Conservation (phyloP, 805 yeast genomes). For the Metschnikowia koreensis region DNA sequence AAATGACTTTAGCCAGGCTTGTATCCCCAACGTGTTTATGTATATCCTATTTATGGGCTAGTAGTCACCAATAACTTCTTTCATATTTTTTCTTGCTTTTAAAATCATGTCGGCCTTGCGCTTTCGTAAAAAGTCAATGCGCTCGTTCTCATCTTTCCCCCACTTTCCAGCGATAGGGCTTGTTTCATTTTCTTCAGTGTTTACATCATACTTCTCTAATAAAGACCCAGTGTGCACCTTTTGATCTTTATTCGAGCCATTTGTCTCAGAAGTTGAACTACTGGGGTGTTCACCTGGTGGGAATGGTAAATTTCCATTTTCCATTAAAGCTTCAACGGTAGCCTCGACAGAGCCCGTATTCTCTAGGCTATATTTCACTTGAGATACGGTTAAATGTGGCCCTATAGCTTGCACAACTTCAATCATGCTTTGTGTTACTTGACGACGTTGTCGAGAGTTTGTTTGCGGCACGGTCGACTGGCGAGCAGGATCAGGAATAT, state of each 20-base stretch:
- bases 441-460: slow-evolving; percentile 35
- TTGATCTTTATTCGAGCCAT: neutral
- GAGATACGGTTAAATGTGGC: slow-evolving; percentile 65
- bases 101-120: slow-evolving; percentile 43
- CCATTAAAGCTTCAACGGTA: slow-evolving; percentile 72
- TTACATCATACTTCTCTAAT: slow-evolving; percentile 44
- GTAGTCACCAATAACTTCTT: slow-evolving; percentile 25
- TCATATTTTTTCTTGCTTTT: slow-evolving; percentile 49
- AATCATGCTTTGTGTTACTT: slow-evolving; percentile 69
- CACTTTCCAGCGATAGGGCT: slow-evolving; percentile 16
- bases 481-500: slow-evolving; percentile 17
- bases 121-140: slow-evolving; percentile 20
- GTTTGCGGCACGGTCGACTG: neutral
- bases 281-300: slow-evolving; percentile 5
- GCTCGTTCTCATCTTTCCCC: slow-evolving; percentile 22
- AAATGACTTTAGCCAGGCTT: neutral
- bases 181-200: slow-evolving; percentile 21
- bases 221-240: slow-evolving; percentile 14
- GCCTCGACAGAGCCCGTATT: slow-evolving; percentile 76
- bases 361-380: slow-evolving; percentile 71
- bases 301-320: slow-evolving; percentile 55
- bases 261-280: neutral
- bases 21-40: neutral
- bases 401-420: slow-evolving; percentile 83
- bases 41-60: neutral